phyloP scores from a whole-genome alignment of 2,329 filamentous ascomycete genomes.

The Arthrinium puccinioides region DNA sequence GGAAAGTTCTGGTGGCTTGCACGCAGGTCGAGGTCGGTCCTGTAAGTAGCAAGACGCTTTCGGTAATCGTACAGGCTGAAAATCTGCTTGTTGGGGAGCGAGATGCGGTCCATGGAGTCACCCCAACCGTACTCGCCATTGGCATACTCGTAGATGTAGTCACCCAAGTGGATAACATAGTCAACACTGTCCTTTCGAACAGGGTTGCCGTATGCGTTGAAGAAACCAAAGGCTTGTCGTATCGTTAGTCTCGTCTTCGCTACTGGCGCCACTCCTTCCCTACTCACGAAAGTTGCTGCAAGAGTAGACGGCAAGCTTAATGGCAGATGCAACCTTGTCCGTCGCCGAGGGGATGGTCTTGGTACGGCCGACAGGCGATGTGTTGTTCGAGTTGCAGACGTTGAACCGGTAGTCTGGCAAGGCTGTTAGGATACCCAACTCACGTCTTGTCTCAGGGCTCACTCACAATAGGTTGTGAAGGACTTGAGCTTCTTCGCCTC shows the following conservation, averaged over 20 bases:
- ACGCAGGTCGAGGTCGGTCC: conserved; percentile 54
- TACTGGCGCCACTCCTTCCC: not conserved
- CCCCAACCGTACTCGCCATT: conserved; percentile 42
- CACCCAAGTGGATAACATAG: conserved; percentile 52
- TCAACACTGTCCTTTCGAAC: conserved; percentile 53
- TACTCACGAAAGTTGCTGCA: conserved; percentile 59
- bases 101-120: conserved; percentile 41
- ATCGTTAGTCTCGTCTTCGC: not conserved
- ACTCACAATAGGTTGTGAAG: conserved; percentile 52
- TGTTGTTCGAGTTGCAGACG: conserved; percentile 55
- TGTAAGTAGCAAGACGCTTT: conserved; percentile 48
- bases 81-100: conserved; percentile 43
- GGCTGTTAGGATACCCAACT: too few species aligned
- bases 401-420: conserved; percentile 57
- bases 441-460: too few species aligned
- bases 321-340: conserved; percentile 44
- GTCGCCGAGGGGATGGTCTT: conserved; percentile 58
- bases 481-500: conserved; percentile 56
- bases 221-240: conserved; percentile 43
- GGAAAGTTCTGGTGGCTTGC: conserved; percentile 48
- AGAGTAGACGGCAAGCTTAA: conserved; percentile 63
- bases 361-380: conserved; percentile 57
- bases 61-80: conserved; percentile 51
- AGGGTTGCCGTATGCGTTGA: conserved; percentile 53
- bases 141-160: conserved; percentile 35